These are phyloP conservation scores for Candida freyschussii DNA, from an alignment of 1,139 yeast species.

Conservation along the genomic window DNA sequence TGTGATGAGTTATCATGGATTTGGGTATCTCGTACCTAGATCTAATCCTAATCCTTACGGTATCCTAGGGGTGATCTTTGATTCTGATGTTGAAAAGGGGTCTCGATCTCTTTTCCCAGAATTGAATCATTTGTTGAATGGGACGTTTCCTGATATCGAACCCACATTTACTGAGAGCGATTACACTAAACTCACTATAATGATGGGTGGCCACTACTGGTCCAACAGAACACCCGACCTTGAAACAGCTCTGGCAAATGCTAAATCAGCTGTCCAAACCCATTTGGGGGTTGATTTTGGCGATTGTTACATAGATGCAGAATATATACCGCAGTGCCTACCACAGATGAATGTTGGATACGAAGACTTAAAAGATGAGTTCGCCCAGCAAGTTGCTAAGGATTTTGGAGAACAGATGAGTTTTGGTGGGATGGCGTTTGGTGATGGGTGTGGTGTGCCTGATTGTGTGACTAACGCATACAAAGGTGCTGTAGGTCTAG, in stretches of 20 bases:
- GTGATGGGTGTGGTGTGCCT: slow-evolving; percentile 84
- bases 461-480: slow-evolving; percentile 71
- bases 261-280: slow-evolving; percentile 38
- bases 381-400: slow-evolving; percentile 32
- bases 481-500: slow-evolving; percentile 40
- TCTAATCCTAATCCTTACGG: slow-evolving; percentile 48
- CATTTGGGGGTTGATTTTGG: slow-evolving; percentile 46
- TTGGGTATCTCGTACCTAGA: slow-evolving; percentile 84
- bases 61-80: slow-evolving; percentile 83
- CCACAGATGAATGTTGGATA: slow-evolving; percentile 85
- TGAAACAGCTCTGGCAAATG: slow-evolving; percentile 2
- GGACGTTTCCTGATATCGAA: slow-evolving; percentile 6
- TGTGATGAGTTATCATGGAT: slow-evolving; percentile 46
- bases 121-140: neutral
- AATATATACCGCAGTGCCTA: slow-evolving; percentile 49
- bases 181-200: slow-evolving; percentile 73
- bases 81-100: slow-evolving; percentile 68
- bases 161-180: slow-evolving; percentile 29
- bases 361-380: slow-evolving; percentile 38
- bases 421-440: slow-evolving; percentile 79
- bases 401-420: slow-evolving; percentile 44
- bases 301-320: slow-evolving; percentile 31
- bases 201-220: slow-evolving; percentile 84
- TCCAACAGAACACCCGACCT: slow-evolving; percentile 16
- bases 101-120: slow-evolving; percentile 29